phyloP scores from a whole-genome alignment of 1,139 yeast species.

The Geotrichum fermentans region DNA sequence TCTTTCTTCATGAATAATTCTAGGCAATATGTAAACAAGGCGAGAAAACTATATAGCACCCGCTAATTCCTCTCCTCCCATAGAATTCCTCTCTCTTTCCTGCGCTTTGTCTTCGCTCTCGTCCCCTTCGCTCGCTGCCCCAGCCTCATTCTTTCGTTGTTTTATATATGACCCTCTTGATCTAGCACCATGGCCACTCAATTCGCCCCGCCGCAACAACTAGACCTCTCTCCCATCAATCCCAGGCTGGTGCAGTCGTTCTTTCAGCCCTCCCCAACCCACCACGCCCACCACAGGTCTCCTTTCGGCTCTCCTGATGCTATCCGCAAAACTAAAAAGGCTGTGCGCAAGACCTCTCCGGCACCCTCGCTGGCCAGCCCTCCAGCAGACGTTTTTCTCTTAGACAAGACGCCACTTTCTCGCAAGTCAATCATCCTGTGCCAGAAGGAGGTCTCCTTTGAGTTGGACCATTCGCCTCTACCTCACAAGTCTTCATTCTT shows the following conservation, averaged over 20 bases:
- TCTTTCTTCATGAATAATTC: no score
- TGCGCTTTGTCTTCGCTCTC: background rate
- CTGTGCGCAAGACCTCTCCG: constrained; percentile 1
- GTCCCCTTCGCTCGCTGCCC: constrained; percentile 22
- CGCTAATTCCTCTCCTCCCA: constrained; percentile 19
- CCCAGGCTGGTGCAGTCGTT: constrained; percentile 2
- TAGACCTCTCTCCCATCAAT: background rate
- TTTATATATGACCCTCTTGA: background rate
- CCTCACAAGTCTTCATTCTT: constrained; percentile 23
- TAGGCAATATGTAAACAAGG: no score
- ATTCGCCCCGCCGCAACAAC: constrained; percentile 4
- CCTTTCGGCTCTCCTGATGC: background rate
- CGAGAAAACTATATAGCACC: constrained; percentile 7
- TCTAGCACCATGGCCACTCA: constrained; percentile 6
- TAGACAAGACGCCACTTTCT: constrained; percentile 14
- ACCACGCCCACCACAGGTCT: background rate
- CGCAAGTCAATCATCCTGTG: constrained; percentile 5
- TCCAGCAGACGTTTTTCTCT: constrained; percentile 19
- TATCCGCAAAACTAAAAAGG: background rate
- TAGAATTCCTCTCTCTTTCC: background rate
- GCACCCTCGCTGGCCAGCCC: constrained; percentile 14
- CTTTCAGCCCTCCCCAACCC: constrained; percentile 4
- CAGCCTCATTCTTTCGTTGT: constrained; percentile 20
- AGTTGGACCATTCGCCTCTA: constrained; percentile 19
- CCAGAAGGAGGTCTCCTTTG: constrained; percentile 8